These are phyloP conservation scores for Botryotinia convoluta DNA, from an alignment of 2,329 filamentous ascomycete species.

Conservation along the genomic window DNA sequence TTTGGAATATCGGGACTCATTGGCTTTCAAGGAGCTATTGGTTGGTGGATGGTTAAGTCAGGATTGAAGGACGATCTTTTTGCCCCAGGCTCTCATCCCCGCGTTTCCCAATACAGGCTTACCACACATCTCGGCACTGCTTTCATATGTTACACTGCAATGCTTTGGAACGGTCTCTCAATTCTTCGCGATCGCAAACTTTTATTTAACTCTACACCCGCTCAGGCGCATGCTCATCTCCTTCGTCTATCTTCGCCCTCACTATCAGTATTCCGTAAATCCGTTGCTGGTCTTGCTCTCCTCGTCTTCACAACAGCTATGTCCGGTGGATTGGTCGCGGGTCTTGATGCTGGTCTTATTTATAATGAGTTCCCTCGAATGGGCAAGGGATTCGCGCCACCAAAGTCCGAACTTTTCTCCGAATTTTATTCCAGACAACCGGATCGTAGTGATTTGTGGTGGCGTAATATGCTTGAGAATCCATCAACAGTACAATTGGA, in stretches of 20 bases:
- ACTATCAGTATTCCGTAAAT: constrained; percentile 71
- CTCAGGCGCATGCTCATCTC: constrained; percentile 56
- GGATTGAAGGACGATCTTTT: constrained; percentile 95
- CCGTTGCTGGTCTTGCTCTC: constrained; percentile 65
- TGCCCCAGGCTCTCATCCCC: constrained; percentile 81
- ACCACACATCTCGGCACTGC: constrained; percentile 86
- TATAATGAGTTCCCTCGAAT: constrained; percentile 99
- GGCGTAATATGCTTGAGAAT: constrained; percentile 98
- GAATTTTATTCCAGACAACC: constrained; percentile 77
- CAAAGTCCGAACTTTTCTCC: constrained; percentile 78
- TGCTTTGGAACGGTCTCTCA: constrained; percentile 84
- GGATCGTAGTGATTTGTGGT: constrained; percentile 82
- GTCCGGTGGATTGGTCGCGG: constrained; percentile 90
- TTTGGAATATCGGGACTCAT: constrained; percentile 84
- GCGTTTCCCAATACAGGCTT: constrained; percentile 91
- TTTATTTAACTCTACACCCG: constrained; percentile 64
- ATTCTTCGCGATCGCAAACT: constrained; percentile 72
- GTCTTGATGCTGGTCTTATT: constrained; percentile 92
- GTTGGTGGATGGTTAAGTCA: constrained; percentile 99
- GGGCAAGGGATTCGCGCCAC: constrained; percentile 80
- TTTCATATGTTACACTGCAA: constrained; percentile 89
- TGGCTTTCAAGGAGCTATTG: constrained; percentile 90
- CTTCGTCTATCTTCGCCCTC: constrained; percentile 61
- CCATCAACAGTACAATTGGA: constrained; percentile 93
- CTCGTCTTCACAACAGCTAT: constrained; percentile 88